Conservation (phyloP, 306 rosid genomes). For the Styphnolobium japonicum region DNA sequence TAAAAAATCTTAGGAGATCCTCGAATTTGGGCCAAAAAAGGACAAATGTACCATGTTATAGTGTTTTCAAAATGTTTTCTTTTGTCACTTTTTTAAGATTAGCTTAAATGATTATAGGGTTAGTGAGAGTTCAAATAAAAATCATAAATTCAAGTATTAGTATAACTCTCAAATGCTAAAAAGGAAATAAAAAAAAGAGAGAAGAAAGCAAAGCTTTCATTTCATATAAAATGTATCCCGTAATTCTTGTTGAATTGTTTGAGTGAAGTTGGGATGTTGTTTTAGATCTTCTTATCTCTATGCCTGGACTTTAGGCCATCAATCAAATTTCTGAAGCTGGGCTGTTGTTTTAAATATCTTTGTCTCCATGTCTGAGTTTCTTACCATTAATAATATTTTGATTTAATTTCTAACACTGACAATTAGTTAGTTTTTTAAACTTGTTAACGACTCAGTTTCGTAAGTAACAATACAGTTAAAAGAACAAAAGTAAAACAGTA, state of each 20-base stretch:
- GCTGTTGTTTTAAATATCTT: background rate
- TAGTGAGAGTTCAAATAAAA: background rate
- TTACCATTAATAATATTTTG: background rate
- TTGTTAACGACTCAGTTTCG: background rate
- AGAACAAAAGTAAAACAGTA: background rate
- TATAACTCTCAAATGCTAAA: no score
- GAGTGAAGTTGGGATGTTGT: background rate
- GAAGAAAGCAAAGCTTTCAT: no score
- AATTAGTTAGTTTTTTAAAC: background rate
- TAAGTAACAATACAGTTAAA: background rate
- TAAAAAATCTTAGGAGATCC: background rate
- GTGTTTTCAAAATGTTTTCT: background rate
- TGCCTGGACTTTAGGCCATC: slow-evolving; percentile 11
- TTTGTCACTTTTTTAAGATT: background rate
- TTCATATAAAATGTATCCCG: no score
- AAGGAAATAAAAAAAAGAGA: no score
- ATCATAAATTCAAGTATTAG: background rate
- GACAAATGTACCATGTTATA: background rate
- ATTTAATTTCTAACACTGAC: background rate
- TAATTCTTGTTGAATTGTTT: no score
- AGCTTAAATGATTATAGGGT: background rate
- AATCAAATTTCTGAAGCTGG: background rate
- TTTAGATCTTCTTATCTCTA: background rate
- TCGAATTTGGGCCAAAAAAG: background rate
- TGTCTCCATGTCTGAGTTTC: background rate